Evolutionary conservation across 345 rosid genomes (phyloP), one percentile per base, ranked within the genome.

Genomic region (Salix viminalis): DNA sequence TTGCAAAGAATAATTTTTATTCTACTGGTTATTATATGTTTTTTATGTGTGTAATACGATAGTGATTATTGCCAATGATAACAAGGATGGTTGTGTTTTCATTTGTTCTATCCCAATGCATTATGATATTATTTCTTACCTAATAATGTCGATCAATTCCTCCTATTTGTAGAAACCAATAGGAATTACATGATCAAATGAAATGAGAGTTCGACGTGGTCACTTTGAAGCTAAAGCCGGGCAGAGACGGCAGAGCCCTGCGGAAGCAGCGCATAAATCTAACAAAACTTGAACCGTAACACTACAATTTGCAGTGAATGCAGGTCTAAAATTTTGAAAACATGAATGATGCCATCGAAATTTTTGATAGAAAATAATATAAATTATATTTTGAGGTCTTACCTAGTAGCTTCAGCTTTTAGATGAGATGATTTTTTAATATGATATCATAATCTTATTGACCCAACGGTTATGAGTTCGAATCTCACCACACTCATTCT

Each of bases 1-100:
- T 80, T 71, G 70, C 62, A 54, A 76, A 67, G 65, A 82, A 84
- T 82, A 82, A 80, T 80, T 73, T 62, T 64, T 56, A 73, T 75
- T 65, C 67, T 65, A 11, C 41, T 77, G 70, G 52, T 24, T 76
- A 23, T 58, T n/a, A 67, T 76, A 61, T 75, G 83, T 56, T 30
- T 70, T 73, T 65, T 76, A 67, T 41, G 77, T 70, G 76, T 84
- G 82, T 75, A 28, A 18, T 72, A 72, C 71, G 48, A 54, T 67
- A 65, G 52, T 64, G 76, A 36, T 79, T 68, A 70, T 52, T 16
- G 19, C 72, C 68, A 42, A 67, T 81, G 75, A 39, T 75, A 75
- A 79, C 37, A 82, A 54, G 15, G 37, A 46, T 69, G 80, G 77
- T 58, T 77, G 75, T 58, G 58, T 12, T 67, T 37, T 36, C 54